Evolutionary conservation across 2,329 filamentous ascomycete genomes (phyloP).

Genomic region (Bipolaris cookei): DNA sequence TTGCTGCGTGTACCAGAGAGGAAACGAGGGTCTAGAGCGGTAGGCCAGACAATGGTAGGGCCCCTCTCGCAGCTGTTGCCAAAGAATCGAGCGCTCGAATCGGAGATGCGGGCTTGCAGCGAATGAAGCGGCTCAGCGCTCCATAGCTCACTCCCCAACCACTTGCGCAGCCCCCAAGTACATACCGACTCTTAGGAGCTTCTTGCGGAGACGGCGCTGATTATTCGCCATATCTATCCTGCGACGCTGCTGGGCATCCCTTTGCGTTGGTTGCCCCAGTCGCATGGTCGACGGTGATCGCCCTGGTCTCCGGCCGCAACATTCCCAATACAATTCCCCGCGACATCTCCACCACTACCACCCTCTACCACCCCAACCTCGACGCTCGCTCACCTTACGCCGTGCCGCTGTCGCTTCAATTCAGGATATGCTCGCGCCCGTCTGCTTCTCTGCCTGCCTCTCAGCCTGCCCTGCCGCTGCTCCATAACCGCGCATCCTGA

Average conservation of each 20-base stretch:
- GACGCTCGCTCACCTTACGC: slow-evolving; percentile 29
- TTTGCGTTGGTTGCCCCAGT: slow-evolving; percentile 11
- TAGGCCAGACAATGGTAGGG: background rate
- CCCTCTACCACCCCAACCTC: slow-evolving; percentile 20
- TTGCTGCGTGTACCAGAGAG: background rate
- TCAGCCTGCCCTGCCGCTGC: slow-evolving; percentile 25
- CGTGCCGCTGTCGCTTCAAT: slow-evolving; percentile 23
- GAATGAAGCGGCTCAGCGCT: slow-evolving; percentile 25
- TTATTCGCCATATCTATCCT: background rate
- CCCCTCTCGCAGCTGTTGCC: background rate
- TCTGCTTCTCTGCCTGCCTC: slow-evolving; percentile 27
- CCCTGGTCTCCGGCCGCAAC: slow-evolving; percentile 15
- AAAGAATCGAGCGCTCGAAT: slow-evolving; percentile 21
- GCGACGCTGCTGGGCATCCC: background rate
- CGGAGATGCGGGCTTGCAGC: slow-evolving; percentile 32
- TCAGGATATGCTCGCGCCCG: slow-evolving; percentile 42
- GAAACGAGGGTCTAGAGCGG: background rate
- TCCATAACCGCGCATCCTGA: slow-evolving; percentile 37
- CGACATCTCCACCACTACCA: slow-evolving; percentile 20
- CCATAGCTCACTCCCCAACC: slow-evolving; percentile 9
- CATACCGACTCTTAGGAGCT: slow-evolving; percentile 2
- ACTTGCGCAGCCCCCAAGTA: slow-evolving; percentile 1
- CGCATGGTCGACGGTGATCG: slow-evolving; percentile 6
- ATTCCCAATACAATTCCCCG: slow-evolving; percentile 25
- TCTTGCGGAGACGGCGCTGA: slow-evolving; percentile 3